phyloP scores from a whole-genome alignment of 2,329 filamentous ascomycete genomes.

The Neurospora sp. region DNA sequence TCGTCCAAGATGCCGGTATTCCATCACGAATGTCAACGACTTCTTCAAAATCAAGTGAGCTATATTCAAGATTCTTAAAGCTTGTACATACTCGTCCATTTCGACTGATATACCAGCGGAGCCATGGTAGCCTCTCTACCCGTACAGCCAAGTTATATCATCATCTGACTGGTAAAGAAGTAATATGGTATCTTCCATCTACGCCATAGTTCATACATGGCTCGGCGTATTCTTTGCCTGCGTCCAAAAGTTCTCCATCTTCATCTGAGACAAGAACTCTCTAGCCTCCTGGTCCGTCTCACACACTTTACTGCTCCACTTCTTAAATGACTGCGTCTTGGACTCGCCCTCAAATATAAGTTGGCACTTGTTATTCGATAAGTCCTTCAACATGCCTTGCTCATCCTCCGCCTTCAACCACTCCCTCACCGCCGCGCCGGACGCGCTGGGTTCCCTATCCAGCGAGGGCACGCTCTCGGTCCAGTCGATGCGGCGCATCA shows the following conservation, averaged over 20 bases:
- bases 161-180: no score
- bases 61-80: neutral
- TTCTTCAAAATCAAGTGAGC: neutral
- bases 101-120: neutral
- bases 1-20: neutral
- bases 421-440: slow-evolving; percentile 45
- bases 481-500: slow-evolving; percentile 93
- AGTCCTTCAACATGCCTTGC: slow-evolving; percentile 66
- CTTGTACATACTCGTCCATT: no score
- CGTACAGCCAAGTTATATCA: neutral
- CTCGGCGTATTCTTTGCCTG: slow-evolving; percentile 55
- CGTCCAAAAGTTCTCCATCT: slow-evolving; percentile 95
- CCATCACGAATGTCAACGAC: neutral
- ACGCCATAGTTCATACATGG: neutral
- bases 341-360: slow-evolving; percentile 88
- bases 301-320: slow-evolving; percentile 83
- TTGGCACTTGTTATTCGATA: slow-evolving; percentile 70
- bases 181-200: neutral
- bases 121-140: neutral
- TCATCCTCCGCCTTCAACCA: slow-evolving; percentile 79
- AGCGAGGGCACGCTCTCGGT: slow-evolving; percentile 71
- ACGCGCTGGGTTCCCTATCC: slow-evolving; percentile 43
- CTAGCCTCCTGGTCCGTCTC: slow-evolving; percentile 86
- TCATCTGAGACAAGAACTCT: slow-evolving; percentile 65
- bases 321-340: slow-evolving; percentile 69